Evolutionary conservation across 2,329 filamentous ascomycete species (phyloP).

Genomic region (Alternaria triticina): DNA sequence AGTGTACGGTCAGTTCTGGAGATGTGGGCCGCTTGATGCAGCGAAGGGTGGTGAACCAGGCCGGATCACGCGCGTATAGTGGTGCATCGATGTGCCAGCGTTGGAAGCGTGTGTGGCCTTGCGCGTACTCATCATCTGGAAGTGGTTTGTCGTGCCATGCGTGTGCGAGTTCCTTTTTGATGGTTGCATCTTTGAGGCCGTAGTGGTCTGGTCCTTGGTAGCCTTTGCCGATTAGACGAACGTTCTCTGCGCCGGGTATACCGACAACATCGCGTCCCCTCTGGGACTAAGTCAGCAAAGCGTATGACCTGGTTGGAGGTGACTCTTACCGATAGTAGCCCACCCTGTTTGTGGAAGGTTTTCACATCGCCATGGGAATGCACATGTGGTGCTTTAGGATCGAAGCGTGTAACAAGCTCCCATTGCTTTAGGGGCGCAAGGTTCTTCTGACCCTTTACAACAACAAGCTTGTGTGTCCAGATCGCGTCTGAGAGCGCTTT

Average conservation of each 20-base stretch:
- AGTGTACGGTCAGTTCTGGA: slow-evolving; percentile 48
- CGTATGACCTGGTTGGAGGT: neutral
- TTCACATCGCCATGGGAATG: slow-evolving; percentile 54
- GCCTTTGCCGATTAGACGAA: slow-evolving; percentile 56
- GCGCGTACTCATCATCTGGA: slow-evolving; percentile 56
- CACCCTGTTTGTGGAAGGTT: slow-evolving; percentile 51
- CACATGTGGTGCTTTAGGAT: slow-evolving; percentile 50
- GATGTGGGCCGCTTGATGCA: slow-evolving; percentile 49
- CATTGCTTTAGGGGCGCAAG: slow-evolving; percentile 54
- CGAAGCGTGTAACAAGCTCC: slow-evolving; percentile 53
- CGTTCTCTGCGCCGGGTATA: slow-evolving; percentile 54
- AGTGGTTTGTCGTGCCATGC: slow-evolving; percentile 49
- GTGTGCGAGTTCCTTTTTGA: slow-evolving; percentile 39
- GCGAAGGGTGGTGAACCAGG: slow-evolving; percentile 54
- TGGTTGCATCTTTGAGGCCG: slow-evolving; percentile 50
- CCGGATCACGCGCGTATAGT: slow-evolving; percentile 51
- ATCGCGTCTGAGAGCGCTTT: slow-evolving; percentile 48
- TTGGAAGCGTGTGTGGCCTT: slow-evolving; percentile 55
- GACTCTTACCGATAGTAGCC: slow-evolving; percentile 47
- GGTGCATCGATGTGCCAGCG: slow-evolving; percentile 59
- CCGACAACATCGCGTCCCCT: neutral
- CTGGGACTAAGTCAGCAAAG: accelerated
- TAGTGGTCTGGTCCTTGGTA: slow-evolving; percentile 54
- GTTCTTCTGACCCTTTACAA: slow-evolving; percentile 53
- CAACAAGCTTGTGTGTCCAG: slow-evolving; percentile 54